phyloP scores from a whole-genome alignment of 2,329 filamentous ascomycete species.

The Parastagonospora avenae region DNA sequence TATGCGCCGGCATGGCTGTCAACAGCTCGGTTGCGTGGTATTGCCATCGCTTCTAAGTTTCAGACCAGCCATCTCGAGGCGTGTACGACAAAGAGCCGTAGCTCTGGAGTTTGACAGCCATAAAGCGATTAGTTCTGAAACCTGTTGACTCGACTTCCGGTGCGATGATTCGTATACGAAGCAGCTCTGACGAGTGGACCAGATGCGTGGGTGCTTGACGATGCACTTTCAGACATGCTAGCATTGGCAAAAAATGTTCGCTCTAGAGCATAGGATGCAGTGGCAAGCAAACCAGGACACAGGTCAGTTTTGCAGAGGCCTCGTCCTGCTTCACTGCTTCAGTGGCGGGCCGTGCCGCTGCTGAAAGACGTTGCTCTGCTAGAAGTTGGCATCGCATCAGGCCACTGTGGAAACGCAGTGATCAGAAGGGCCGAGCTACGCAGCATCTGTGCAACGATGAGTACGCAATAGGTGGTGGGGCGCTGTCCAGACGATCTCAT shows the following conservation, averaged over 20 bases:
- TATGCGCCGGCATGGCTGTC: not conserved
- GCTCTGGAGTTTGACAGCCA: not conserved
- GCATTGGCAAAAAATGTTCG: not conserved
- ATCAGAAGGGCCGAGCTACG: conserved; percentile 31
- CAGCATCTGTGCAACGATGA: conserved; percentile 35
- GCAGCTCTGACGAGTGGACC: not conserved
- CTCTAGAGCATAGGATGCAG: not conserved
- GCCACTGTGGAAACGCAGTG: conserved; percentile 21
- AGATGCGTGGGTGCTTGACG: not conserved
- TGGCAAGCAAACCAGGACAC: not conserved
- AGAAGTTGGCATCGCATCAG: conserved; percentile 34
- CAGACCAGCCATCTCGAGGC: not conserved
- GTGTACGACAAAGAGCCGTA: conserved; percentile 1
- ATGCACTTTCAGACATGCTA: not conserved
- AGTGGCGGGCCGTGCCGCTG: conserved; percentile 35
- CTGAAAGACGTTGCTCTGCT: conserved; percentile 31
- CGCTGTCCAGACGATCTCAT: conserved; percentile 22
- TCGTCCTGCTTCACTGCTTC: conserved; percentile 11
- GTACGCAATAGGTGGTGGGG: conserved; percentile 24
- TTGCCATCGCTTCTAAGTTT: not conserved
- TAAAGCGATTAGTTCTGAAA: not conserved
- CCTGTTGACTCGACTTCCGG: not conserved
- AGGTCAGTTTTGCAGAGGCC: not conserved
- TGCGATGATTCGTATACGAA: not conserved
- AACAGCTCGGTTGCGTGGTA: not conserved